Base-by-base conservation (phyloP, 1,284 basidiomycete species). In the Moesziomyces parantarcticus region DNA sequence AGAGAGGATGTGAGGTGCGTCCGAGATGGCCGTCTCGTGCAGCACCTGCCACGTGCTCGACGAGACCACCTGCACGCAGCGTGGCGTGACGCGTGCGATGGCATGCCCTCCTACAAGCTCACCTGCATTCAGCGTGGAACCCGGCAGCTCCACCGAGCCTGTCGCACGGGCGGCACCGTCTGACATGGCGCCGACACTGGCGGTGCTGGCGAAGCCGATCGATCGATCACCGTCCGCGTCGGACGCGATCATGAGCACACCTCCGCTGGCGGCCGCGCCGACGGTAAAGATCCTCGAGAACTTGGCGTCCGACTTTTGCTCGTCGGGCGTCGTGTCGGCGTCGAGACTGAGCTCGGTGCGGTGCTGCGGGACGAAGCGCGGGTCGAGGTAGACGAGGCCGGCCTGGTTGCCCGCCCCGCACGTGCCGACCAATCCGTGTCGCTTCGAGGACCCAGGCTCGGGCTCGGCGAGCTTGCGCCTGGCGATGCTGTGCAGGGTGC, bases 371-470 rank as follows among this genome's bases (percentile, higher is more conserved):
- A 55, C 50, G 29, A 66, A 66, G 16, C 59, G 16, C 3, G 69
- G 69, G 54, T 72, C 69, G 11, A 72, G 29, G 11, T 72, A 72
- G 9, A 59, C 63, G 5, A 72, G 43, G 6, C 63, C 69, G 22
- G 69, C 63, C 44, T 72, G 69, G n/a, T 54, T 72, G 9, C 69
- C 69, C 3, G 59, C 58, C 6, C 69, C 69, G 47, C 56, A 60
- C 3, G 63, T 58, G 16, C 55, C 69, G 8, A 72, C 69, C 40
- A 72, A 16, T 1, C 21, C 59, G 43, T 63, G 47, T 11, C 63
- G 55, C 39, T 60, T 61, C 11, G 52, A 55, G 6, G 55, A 50
- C 3, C 62, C 63, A 0, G 62, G 41, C 29, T 60, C 47, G 20
- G 54, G 41, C 8, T 43, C n/a, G n/a, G 58, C 41, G 7, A 72